Percentiles rank a stretch among this genome's conserved stretches.
Evolutionary conservation across 768 basidiomycete genomes (phyloP).

Genomic region (Lactifluus echinatus): DNA sequence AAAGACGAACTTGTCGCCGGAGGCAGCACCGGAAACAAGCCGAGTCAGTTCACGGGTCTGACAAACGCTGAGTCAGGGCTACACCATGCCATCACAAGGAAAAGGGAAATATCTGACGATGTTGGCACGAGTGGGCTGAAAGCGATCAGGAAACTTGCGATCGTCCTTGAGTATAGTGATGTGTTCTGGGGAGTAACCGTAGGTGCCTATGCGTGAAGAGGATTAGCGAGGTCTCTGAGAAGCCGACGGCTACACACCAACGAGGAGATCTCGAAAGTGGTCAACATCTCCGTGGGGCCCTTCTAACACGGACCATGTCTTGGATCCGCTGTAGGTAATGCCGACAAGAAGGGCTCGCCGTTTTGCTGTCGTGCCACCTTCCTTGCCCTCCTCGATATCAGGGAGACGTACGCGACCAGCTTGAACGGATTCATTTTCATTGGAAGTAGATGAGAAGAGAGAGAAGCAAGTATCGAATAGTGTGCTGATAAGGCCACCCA

Average conservation of each 20-base stretch:
- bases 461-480: background rate
- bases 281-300: conserved; percentile 13
- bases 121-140: conserved; percentile 17
- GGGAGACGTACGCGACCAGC: background rate
- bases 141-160: background rate
- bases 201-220: background rate
- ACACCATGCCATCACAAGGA: background rate
- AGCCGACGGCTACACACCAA: background rate
- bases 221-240: background rate
- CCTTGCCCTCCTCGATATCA: background rate
- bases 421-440: no score
- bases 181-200: conserved; percentile 10
- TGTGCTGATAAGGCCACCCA: conserved; percentile 1
- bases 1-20: conserved; percentile 23
- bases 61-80: background rate
- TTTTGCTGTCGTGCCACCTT: background rate
- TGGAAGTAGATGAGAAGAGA: background rate
- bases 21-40: conserved; percentile 18
- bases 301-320: background rate
- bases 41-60: conserved; percentile 18
- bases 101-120: conserved; percentile 6
- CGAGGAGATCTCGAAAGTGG: conserved; percentile 10
- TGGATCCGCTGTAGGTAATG: conserved; percentile 8
- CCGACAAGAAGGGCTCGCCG: conserved; percentile 20
- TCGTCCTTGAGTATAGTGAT: conserved; percentile 19